phyloP scores from a whole-genome alignment of 208 protist genomes.

The Acanthamoeba lenticulata region DNA sequence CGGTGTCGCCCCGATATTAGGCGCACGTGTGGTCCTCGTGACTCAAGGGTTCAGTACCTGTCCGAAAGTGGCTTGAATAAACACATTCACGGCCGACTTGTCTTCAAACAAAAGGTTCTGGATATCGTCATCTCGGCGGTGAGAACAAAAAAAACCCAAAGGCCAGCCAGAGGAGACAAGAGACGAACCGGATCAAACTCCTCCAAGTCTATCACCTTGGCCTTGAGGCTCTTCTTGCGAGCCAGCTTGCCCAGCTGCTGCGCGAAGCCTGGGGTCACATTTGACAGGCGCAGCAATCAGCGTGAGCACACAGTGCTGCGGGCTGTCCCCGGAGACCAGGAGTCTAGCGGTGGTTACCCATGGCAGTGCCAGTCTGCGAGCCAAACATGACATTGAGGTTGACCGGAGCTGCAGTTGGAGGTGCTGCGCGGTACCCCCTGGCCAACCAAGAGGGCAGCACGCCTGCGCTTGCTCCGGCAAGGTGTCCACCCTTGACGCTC shows the following conservation, averaged over 20 bases:
- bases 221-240: not conserved
- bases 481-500: too few relatives aligned
- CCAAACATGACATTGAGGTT: conserved; percentile 36
- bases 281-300: too few relatives aligned
- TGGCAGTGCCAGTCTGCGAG: conserved; percentile 20
- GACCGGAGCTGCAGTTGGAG: not conserved
- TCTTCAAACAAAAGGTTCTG: not conserved
- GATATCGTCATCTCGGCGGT: too few relatives aligned
- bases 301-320: too few relatives aligned
- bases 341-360: not conserved
- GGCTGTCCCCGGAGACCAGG: too few relatives aligned
- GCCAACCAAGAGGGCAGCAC: too few relatives aligned
- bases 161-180: too few relatives aligned
- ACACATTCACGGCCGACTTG: not conserved
- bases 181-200: conserved; percentile 41
- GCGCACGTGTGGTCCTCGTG: not conserved
- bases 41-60: not conserved
- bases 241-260: conserved; percentile 21
- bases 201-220: conserved; percentile 54
- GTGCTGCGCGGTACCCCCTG: not conserved
- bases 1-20: too few relatives aligned
- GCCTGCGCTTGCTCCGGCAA: too few relatives aligned
- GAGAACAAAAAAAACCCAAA: too few relatives aligned
- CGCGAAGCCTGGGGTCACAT: too few relatives aligned
- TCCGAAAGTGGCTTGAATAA: conserved; percentile 57